Conservation (phyloP, 2,329 filamentous ascomycete genomes). For the Aspergillus sp. region DNA sequence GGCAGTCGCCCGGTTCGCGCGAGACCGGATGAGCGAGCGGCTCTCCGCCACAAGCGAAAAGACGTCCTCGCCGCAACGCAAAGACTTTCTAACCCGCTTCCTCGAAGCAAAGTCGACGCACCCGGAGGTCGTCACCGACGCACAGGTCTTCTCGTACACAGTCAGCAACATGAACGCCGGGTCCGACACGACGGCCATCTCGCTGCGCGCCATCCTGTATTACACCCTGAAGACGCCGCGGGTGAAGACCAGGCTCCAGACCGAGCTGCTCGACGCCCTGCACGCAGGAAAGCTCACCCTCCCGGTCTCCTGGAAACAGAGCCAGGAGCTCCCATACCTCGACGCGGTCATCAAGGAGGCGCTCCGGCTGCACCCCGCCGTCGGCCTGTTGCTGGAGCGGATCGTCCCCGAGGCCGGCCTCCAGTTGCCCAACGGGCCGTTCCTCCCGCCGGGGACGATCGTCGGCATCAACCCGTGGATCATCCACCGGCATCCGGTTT, state of each 20-base stretch:
- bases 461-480: constrained; percentile 34
- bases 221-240: constrained; percentile 25
- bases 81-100: constrained; percentile 27
- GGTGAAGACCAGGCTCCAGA: constrained; percentile 39
- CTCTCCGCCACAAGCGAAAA: constrained; percentile 3
- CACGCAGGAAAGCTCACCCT: constrained; percentile 11
- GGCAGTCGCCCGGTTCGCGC: constrained; percentile 23
- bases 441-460: constrained; percentile 26
- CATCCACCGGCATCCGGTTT: constrained; percentile 24
- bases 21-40: constrained; percentile 19
- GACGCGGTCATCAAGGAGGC: constrained; percentile 30
- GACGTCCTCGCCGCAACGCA: no score
- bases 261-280: constrained; percentile 47
- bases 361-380: constrained; percentile 24
- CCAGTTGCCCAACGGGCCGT: constrained; percentile 20
- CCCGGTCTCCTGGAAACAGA: constrained; percentile 25
- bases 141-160: constrained; percentile 25
- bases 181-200: constrained; percentile 36
- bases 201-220: constrained; percentile 33
- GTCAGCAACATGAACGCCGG: constrained; percentile 32
- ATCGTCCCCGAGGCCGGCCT: constrained; percentile 22
- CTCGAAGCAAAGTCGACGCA: constrained; percentile 25
- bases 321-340: constrained; percentile 28
- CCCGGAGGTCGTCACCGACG: constrained; percentile 25
- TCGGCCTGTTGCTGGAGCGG: constrained; percentile 24